Evolutionary conservation across 805 yeast genomes (phyloP).

Genomic region (Isabelozyma rhagii): DNA sequence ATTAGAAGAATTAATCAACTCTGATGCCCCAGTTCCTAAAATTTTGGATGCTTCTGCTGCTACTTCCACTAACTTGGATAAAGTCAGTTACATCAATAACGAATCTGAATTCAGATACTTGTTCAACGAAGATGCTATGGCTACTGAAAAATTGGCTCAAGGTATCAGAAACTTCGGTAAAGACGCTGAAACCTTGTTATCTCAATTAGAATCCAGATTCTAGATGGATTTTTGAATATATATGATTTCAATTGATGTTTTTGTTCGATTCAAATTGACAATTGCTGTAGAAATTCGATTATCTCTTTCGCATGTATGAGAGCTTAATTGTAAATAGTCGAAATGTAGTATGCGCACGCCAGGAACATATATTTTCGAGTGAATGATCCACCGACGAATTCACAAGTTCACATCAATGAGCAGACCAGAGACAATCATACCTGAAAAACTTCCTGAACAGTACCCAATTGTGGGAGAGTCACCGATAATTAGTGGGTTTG

Average conservation of each 20-base stretch:
- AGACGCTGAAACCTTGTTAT: conserved; percentile 79
- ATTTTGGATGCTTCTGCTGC: conserved; percentile 71
- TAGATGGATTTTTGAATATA: conserved; percentile 14
- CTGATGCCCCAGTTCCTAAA: conserved; percentile 76
- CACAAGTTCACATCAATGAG: conserved; percentile 16
- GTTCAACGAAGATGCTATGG: conserved; percentile 96
- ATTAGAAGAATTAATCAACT: conserved; percentile 82
- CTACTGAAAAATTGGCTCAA: conserved; percentile 94
- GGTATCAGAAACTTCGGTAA: conserved; percentile 97
- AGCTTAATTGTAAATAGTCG: too few relatives aligned
- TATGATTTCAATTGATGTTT: neutral
- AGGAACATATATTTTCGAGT: neutral
- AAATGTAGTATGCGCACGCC: too few relatives aligned
- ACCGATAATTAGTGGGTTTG: conserved; percentile 76
- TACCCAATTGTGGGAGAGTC: conserved; percentile 43
- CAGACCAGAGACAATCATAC: conserved; percentile 43
- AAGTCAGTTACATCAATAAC: conserved; percentile 79
- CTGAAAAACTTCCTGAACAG: conserved; percentile 48
- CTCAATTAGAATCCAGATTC: conserved; percentile 60
- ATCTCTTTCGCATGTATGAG: too few relatives aligned
- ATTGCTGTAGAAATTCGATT: too few relatives aligned
- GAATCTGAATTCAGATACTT: conserved; percentile 88
- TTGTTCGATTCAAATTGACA: neutral
- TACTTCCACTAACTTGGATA: conserved; percentile 47
- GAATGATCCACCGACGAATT: neutral